These are phyloP conservation scores for Gracilaria caudata DNA, from an alignment of 23 red algal species.

Conservation along the genomic window DNA sequence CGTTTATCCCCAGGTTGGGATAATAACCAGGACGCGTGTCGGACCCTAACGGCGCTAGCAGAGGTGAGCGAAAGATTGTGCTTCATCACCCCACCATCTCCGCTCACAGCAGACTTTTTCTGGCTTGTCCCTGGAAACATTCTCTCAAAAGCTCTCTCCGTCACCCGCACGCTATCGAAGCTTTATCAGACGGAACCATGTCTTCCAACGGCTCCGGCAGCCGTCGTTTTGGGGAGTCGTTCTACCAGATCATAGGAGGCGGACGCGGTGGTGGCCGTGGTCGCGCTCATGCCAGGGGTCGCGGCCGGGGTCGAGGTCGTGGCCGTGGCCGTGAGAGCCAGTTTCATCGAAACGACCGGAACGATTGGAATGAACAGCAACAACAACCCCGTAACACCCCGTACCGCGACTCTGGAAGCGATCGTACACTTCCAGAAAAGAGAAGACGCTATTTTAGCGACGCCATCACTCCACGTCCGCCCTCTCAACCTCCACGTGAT, in stretches of 20 bases:
- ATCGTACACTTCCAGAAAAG: not conserved
- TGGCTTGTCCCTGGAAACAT: too few species aligned
- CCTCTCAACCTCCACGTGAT: not conserved
- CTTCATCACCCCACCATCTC: too few species aligned
- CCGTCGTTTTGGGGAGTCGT: not conserved
- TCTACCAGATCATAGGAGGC: constrained; percentile 4
- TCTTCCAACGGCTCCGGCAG: constrained; percentile 6
- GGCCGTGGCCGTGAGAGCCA: not conserved
- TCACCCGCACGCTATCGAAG: too few species aligned
- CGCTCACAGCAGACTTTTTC: too few species aligned
- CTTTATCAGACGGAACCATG: not conserved
- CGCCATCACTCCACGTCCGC: not conserved
- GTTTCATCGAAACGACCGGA: not conserved
- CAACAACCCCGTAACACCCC: not conserved
- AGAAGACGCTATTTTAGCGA: not conserved
- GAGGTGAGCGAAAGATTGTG: too few species aligned
- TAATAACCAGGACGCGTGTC: too few species aligned
- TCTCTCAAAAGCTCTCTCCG: too few species aligned
- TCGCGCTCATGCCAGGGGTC: not conserved
- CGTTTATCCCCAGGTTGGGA: too few species aligned
- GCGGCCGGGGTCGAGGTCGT: not conserved
- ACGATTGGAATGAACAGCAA: not conserved
- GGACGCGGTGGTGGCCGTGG: not conserved
- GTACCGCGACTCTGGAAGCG: not conserved
- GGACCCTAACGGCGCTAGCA: too few species aligned